Percentiles rank a stretch among this genome's conserved stretches.
These are phyloP conservation scores for Suillus cothurnatus DNA, from an alignment of 768 basidiomycete genomes.

Conservation along the genomic window DNA sequence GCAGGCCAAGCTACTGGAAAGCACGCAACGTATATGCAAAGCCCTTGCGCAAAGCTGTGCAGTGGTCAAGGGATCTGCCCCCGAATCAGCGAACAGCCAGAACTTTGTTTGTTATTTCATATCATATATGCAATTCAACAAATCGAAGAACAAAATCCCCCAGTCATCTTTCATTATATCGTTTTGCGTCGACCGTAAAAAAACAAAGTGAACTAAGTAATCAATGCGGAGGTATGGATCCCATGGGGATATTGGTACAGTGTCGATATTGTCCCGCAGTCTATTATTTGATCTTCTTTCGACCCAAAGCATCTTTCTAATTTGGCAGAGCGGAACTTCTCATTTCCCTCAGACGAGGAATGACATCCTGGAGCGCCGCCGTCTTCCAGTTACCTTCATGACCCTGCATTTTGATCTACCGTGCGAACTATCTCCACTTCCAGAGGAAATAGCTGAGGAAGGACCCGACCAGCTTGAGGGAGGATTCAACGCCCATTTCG, in stretches of 20 bases:
- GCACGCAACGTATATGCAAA: background rate
- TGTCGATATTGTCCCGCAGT: background rate
- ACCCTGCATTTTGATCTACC: constrained; percentile 18
- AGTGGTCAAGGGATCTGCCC: background rate
- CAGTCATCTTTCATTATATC: background rate
- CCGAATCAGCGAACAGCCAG: background rate
- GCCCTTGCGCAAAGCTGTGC: background rate
- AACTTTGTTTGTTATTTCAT: background rate
- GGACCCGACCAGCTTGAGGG: constrained; percentile 30
- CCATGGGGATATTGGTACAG: background rate
- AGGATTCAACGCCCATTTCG: constrained; percentile 20
- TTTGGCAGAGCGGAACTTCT: constrained; percentile 6
- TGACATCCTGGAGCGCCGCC: constrained; percentile 29
- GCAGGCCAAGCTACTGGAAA: background rate
- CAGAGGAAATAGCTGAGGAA: constrained; percentile 7
- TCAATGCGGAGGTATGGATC: background rate
- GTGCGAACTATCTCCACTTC: background rate
- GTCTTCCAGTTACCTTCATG: constrained; percentile 24
- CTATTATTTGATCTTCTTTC: background rate
- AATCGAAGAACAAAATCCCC: background rate
- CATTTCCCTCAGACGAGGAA: constrained; percentile 30
- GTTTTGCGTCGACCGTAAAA: background rate
- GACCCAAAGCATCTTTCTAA: background rate
- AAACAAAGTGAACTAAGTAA: background rate
- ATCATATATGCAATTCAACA: background rate